A percentile compares a stretch with the other conserved stretches of the same genome.
Evolutionary conservation across 768 basidiomycete genomes (phyloP).

Genomic region (Leccinum incarnatum): DNA sequence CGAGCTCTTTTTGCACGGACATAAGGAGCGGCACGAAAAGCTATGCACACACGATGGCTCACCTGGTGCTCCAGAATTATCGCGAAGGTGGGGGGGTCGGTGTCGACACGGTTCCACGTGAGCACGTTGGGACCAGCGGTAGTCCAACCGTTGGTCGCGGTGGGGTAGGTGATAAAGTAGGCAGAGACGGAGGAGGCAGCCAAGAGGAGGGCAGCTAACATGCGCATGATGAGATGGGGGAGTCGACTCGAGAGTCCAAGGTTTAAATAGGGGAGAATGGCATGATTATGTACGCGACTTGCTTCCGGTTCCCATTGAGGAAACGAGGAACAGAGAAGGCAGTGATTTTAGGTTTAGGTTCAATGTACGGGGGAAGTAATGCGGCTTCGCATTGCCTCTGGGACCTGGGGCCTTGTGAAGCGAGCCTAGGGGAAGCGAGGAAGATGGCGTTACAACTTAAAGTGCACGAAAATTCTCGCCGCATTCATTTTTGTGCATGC

Average conservation of each 20-base stretch:
- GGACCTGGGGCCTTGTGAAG: too few relatives aligned
- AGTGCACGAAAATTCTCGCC: too few relatives aligned
- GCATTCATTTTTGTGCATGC: too few relatives aligned
- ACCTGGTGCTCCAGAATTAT: constrained; percentile 66
- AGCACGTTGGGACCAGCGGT: constrained; percentile 51
- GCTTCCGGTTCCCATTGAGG: constrained; percentile 18
- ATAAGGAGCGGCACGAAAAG: not conserved
- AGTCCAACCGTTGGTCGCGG: constrained; percentile 50
- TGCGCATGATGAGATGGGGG: constrained; percentile 40
- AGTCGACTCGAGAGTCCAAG: not conserved
- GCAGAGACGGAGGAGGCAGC: constrained; percentile 57
- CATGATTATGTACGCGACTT: constrained; percentile 6
- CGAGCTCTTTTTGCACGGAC: not conserved
- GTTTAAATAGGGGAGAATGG: not conserved
- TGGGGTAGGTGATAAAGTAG: constrained; percentile 59
- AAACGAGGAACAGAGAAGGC: not conserved
- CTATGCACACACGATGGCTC: constrained; percentile 9
- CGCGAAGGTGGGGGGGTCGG: constrained; percentile 69
- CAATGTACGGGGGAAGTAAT: too few relatives aligned
- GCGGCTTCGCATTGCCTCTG: too few relatives aligned
- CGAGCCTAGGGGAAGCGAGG: too few relatives aligned
- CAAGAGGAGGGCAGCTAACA: constrained; percentile 43
- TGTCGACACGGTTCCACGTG: constrained; percentile 61
- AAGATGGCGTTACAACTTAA: too few relatives aligned
- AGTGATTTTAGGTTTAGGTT: too few relatives aligned